Conservation (phyloP, 73 alveolate genomes). For the Paramecium pentaurelia region DNA sequence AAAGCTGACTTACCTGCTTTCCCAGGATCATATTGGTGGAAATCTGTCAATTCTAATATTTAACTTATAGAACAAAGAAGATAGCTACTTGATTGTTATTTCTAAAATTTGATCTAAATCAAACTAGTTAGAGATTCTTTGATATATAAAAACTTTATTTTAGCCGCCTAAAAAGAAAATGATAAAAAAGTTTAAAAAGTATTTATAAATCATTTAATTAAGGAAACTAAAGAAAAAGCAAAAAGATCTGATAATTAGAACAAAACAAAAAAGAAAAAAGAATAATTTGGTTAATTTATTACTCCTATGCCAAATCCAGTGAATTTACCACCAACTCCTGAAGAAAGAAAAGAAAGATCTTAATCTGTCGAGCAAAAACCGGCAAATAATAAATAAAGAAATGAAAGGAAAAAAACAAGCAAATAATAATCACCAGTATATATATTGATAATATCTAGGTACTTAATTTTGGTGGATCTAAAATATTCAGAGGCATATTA, state of each 20-base stretch:
- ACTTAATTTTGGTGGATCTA: slow-evolving; percentile 7
- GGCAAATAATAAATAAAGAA: not conserved
- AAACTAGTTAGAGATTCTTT: not conserved
- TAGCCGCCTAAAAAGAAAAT: slow-evolving; percentile 1
- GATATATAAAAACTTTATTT: not conserved
- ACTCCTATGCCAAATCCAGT: slow-evolving; percentile 26
- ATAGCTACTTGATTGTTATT: not conserved
- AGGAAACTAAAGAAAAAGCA: not conserved
- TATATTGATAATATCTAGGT: not conserved
- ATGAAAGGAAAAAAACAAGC: not conserved
- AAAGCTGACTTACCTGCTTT: not conserved
- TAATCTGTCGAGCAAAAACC: slow-evolving; percentile 6
- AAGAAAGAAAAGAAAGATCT: not conserved
- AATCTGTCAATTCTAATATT: not conserved
- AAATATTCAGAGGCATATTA: slow-evolving; percentile 17
- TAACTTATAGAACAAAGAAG: not conserved
- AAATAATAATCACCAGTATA: not conserved
- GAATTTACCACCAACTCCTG: not conserved
- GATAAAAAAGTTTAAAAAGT: not conserved
- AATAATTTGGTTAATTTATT: not conserved
- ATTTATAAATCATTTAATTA: not conserved
- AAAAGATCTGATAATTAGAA: not conserved
- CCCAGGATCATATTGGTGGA: slow-evolving; percentile 37
- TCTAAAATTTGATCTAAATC: not conserved
- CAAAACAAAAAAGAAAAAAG: not conserved